phyloP scores from a whole-genome alignment of 306 rosid genomes.

The Sphenostylis stenocarpa region DNA sequence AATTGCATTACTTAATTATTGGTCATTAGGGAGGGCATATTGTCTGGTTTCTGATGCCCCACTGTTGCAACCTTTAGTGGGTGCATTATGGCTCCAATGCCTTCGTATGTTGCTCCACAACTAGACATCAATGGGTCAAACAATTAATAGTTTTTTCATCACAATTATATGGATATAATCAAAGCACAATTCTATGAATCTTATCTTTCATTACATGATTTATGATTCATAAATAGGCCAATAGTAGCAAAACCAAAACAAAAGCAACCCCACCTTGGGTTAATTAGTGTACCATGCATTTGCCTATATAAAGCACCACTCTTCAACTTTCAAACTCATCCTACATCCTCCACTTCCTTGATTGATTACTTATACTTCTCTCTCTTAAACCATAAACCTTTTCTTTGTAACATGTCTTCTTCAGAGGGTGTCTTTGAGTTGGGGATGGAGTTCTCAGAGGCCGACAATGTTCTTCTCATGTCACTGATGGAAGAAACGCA shows the following conservation, averaged over 20 bases:
- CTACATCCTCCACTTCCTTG: not conserved
- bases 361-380: not conserved
- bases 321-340: constrained; percentile 18
- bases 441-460: constrained; percentile 34
- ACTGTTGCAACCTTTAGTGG: constrained; percentile 1
- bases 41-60: constrained; percentile 26
- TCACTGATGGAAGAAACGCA: constrained; percentile 46
- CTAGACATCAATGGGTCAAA: constrained; percentile 31
- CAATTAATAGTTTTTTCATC: not conserved
- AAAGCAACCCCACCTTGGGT: not conserved
- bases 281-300: not conserved
- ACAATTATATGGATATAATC: constrained; percentile 7
- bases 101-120: constrained; percentile 17
- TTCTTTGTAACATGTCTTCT: constrained; percentile 26
- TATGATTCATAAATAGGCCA: not conserved
- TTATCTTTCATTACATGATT: not conserved
- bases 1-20: constrained; percentile 26
- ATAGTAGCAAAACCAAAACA: not conserved
- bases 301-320: constrained; percentile 26
- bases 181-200: not conserved
- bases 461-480: constrained; percentile 42
- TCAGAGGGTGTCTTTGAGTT: constrained; percentile 28
- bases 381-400: not conserved
- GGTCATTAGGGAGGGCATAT: constrained; percentile 20
- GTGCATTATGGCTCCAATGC: not conserved